phyloP scores from a whole-genome alignment of 2,329 filamentous ascomycete species.

The Cytospora leucostoma region DNA sequence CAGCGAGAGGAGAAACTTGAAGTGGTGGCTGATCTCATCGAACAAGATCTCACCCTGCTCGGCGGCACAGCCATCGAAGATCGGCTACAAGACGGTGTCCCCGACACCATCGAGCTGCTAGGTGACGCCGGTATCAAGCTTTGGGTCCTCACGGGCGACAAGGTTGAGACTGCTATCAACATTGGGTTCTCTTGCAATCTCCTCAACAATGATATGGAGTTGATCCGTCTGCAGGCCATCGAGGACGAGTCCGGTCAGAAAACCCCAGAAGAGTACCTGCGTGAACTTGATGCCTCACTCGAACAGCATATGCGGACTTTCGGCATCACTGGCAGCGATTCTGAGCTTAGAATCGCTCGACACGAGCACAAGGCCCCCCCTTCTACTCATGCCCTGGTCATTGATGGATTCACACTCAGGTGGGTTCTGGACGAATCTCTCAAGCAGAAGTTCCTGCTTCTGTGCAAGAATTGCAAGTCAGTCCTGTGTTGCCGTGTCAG shows the following conservation, averaged over 20 bases:
- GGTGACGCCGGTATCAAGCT: conserved; percentile 95
- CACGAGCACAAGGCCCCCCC: conserved; percentile 83
- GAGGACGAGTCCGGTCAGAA: conserved; percentile 64
- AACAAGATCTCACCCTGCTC: conserved; percentile 82
- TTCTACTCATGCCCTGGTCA: conserved; percentile 87
- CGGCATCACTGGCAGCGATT: conserved; percentile 78
- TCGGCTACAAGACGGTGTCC: conserved; percentile 92
- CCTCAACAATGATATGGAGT: conserved; percentile 95
- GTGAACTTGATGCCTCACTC: conserved; percentile 67
- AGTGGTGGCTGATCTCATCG: conserved; percentile 83
- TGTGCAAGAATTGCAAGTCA: conserved; percentile 96
- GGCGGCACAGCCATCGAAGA: conserved; percentile 98
- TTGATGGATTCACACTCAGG: conserved; percentile 92
- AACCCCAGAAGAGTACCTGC: conserved; percentile 51
- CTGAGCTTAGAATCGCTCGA: conserved; percentile 77
- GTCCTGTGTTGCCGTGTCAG: conserved; percentile 97
- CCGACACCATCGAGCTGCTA: conserved; percentile 89
- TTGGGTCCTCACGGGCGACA: conserved; percentile 97
- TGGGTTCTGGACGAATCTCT: conserved; percentile 80
- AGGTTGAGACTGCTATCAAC: conserved; percentile 99
- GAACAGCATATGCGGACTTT: conserved; percentile 74
- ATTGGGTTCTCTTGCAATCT: conserved; percentile 99
- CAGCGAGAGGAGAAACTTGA: conserved; percentile 93
- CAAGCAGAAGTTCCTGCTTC: conserved; percentile 87
- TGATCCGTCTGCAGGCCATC: conserved; percentile 84